Evolutionary conservation across 495 filamentous ascomycete genomes (phyloP).

Genomic region (Haplographium delicatum): DNA sequence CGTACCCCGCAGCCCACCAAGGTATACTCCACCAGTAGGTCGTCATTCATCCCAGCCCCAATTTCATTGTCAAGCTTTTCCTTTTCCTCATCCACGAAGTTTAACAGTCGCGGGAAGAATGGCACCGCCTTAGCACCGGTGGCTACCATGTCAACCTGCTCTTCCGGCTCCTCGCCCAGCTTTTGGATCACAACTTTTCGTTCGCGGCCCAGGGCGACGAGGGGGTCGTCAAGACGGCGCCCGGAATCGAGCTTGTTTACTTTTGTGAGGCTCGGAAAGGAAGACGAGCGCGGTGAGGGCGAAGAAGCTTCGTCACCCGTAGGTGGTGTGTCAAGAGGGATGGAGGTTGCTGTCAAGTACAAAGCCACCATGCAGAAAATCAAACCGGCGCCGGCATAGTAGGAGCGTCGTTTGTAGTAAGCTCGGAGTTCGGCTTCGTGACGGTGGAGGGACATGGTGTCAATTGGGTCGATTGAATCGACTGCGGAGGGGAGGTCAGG

Average conservation of each 20-base stretch:
- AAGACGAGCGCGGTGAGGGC: neutral
- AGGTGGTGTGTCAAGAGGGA: constrained; percentile 31
- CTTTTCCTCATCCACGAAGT: constrained; percentile 35
- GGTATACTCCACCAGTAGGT: constrained; percentile 60
- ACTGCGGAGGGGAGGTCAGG: constrained; percentile 10
- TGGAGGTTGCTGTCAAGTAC: constrained; percentile 38
- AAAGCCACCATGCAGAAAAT: constrained; percentile 44
- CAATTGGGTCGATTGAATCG: no score
- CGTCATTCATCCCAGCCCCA: constrained; percentile 21
- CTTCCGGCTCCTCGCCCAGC: constrained; percentile 29
- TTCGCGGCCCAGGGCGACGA: constrained; percentile 37
- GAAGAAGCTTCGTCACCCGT: neutral
- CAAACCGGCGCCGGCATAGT: constrained; percentile 42
- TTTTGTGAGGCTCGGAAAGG: neutral
- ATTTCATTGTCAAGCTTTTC: constrained; percentile 12
- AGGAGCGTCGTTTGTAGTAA: constrained; percentile 40
- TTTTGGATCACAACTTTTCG: constrained; percentile 52
- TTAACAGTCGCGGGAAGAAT: constrained; percentile 69
- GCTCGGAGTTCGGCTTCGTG: constrained; percentile 34
- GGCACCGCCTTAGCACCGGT: constrained; percentile 84
- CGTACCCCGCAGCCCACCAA: constrained; percentile 82
- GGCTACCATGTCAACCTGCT: constrained; percentile 57
- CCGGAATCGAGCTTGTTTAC: constrained; percentile 38
- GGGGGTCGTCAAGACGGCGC: constrained; percentile 33
- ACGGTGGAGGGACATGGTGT: constrained; percentile 41